Evolutionary conservation across 169 alveolate genomes (phyloP).

Genomic region (Amoebophrya sp.): DNA sequence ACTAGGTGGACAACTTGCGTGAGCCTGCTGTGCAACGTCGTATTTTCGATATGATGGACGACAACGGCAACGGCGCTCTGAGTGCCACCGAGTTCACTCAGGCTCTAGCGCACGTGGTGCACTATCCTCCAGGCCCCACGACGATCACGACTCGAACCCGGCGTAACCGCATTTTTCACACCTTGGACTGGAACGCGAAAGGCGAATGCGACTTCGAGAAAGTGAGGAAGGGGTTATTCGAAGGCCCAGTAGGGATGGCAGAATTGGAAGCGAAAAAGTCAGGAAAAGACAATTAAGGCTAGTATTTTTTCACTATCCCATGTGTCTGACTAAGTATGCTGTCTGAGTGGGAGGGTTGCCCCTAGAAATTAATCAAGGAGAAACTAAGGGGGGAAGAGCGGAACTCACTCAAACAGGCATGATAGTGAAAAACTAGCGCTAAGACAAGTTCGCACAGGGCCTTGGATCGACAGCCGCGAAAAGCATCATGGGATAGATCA

Average conservation of each 20-base stretch:
- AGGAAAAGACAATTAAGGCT: too few relatives aligned
- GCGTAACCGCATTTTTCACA: background rate
- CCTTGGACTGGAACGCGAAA: background rate
- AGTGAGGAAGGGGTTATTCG: background rate
- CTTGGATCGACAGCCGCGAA: too few relatives aligned
- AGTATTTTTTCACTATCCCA: too few relatives aligned
- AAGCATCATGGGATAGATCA: too few relatives aligned
- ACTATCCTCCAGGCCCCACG: constrained; percentile 4
- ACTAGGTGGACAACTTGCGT: background rate
- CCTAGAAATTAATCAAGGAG: too few relatives aligned
- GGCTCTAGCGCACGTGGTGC: background rate
- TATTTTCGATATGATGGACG: constrained; percentile 12
- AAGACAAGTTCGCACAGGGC: too few relatives aligned
- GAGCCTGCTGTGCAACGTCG: background rate
- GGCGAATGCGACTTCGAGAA: background rate
- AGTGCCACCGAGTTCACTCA: background rate
- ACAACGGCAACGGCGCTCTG: constrained; percentile 11
- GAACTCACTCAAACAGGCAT: too few relatives aligned
- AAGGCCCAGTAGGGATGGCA: background rate
- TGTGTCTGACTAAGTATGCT: too few relatives aligned
- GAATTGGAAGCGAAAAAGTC: background rate
- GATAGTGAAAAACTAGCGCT: too few relatives aligned
- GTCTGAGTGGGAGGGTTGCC: too few relatives aligned
- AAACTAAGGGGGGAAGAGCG: too few relatives aligned
- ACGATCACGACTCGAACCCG: background rate